Evolutionary conservation across 768 basidiomycete genomes (phyloP), one percentile per base, ranked within the genome.

Genomic region (Suillus clintonianus): DNA sequence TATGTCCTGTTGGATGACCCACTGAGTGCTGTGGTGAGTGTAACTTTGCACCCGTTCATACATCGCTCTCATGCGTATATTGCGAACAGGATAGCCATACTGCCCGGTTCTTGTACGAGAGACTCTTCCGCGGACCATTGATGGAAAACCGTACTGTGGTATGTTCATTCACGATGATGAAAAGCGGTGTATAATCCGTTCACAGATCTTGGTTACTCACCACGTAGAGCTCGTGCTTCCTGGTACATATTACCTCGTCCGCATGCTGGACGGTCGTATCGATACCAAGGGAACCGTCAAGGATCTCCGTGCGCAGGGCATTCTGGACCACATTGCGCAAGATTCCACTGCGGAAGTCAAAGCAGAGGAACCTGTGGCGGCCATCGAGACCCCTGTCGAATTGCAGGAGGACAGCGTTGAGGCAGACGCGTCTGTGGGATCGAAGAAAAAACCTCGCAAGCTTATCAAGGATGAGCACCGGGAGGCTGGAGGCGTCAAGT

Each of bases 151-250:
- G 92, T 36, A 94, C 93, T 0, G 88, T 94, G 39, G 81, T 89
- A 63, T 64, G 81, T 72, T n/a, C 9, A 10, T 15, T 22, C 41
- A 51, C n/a, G 0, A 42, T 14, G 19, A 11, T 57, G n/a, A 15
- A 15, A 19, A 36, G 47, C 19, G 15, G 55, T 11, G 2, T 58
- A 32, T 64, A 39, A 67, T 56, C 34, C 1, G 13, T 41, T 19
- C 11, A 3, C 63, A 88, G 88, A 78, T 89, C 45, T 80, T 90
- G 5, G 92, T 95, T 41, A 92, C 92, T 0, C 93, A 95, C 65
- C 92, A 94, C 69, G 88, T 94, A 32, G 90, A 94, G 57, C 83
- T 95, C 1, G 88, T 94, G 19, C 83, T 93, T 8, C 89, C 92
- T 0, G 88, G 86, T 0, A 85, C 90, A 0, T 70, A 88, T 68